These are phyloP conservation scores for Wickerhamiella shivajii DNA, from an alignment of 805 yeast genomes.

Conservation along the genomic window DNA sequence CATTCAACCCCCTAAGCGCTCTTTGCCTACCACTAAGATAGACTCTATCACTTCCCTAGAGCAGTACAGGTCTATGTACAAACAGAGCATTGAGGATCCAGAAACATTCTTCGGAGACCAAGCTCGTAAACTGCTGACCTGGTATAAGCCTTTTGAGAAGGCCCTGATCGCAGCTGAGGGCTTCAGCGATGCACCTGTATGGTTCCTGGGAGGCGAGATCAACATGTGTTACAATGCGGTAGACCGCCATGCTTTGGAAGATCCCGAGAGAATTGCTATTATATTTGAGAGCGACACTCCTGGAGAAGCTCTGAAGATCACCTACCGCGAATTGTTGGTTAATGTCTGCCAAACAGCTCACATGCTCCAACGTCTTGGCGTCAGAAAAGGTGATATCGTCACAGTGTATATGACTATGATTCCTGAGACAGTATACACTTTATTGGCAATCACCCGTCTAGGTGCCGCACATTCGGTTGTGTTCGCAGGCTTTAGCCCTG, in stretches of 20 bases:
- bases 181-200: constrained; percentile 38
- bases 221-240: constrained; percentile 90
- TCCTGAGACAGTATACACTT: constrained; percentile 87
- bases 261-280: constrained; percentile 54
- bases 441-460: constrained; percentile 80
- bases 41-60: constrained; percentile 36
- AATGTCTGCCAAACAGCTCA: constrained; percentile 80
- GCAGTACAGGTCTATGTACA: constrained; percentile 55
- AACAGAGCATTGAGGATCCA: constrained; percentile 66
- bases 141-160: constrained; percentile 65
- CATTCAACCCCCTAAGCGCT: constrained; percentile 1
- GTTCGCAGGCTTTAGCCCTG: constrained; percentile 92
- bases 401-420: constrained; percentile 97
- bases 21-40: constrained; percentile 1
- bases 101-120: constrained; percentile 61
- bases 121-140: constrained; percentile 57
- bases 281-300: constrained; percentile 94
- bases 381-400: constrained; percentile 86
- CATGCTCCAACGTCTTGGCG: constrained; percentile 70
- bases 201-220: constrained; percentile 87
- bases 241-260: constrained; percentile 82
- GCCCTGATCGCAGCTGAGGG: constrained; percentile 24
- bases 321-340: constrained; percentile 74
- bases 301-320: constrained; percentile 51
- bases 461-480: constrained; percentile 96